Evolutionary conservation across 1,139 yeast species (phyloP).

Genomic region (Kodamaea suecica): DNA sequence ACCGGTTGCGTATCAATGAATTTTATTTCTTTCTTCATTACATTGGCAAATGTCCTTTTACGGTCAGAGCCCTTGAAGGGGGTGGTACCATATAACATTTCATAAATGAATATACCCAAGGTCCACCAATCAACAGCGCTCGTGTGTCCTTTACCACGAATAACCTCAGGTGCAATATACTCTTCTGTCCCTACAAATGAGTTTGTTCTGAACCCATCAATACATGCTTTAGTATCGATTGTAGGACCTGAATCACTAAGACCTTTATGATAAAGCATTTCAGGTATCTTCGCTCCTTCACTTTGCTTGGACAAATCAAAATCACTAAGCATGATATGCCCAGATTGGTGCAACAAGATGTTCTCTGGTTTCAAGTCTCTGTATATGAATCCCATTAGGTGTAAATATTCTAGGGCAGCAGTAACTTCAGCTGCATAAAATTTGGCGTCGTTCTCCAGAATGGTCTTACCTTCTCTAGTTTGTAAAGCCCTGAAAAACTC

Average conservation of each 20-base stretch:
- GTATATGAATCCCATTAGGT: constrained; percentile 93
- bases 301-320: constrained; percentile 93
- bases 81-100: constrained; percentile 92
- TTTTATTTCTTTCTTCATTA: constrained; percentile 76
- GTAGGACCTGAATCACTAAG: constrained; percentile 29
- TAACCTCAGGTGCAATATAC: constrained; percentile 97
- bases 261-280: constrained; percentile 34
- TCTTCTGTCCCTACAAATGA: constrained; percentile 98
- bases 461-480: constrained; percentile 82
- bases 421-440: constrained; percentile 97
- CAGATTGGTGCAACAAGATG: constrained; percentile 87
- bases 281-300: constrained; percentile 61
- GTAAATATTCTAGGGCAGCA: constrained; percentile 94
- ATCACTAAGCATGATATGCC: constrained; percentile 96
- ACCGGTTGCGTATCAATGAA: constrained; percentile 60
- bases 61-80: constrained; percentile 92
- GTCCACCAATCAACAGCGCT: constrained; percentile 99
- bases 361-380: constrained; percentile 96
- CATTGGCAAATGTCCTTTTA: constrained; percentile 83
- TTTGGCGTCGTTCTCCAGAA: constrained; percentile 82
- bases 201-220: constrained; percentile 92
- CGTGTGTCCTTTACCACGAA: constrained; percentile 94
- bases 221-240: constrained; percentile 88
- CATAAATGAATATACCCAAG: constrained; percentile 83
- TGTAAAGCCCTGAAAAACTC: constrained; percentile 96